phyloP scores from a whole-genome alignment of 345 rosid genomes.

The Rhizophora apiculata region DNA sequence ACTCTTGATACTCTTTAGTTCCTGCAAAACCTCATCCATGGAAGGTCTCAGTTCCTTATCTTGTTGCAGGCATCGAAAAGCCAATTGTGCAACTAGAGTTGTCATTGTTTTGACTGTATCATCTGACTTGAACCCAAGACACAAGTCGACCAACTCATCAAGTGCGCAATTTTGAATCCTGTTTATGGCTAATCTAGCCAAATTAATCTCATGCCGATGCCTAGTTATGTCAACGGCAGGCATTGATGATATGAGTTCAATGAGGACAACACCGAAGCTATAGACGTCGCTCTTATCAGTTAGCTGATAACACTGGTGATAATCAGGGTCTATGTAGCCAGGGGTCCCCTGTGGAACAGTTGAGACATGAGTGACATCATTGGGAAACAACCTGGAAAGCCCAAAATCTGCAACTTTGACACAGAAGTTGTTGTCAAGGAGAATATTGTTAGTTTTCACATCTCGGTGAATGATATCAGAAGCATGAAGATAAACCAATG shows the following conservation, averaged over 20 bases:
- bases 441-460: conserved; percentile 24
- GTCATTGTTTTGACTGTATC: conserved; percentile 10
- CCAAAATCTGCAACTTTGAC: conserved; percentile 22
- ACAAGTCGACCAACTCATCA: conserved; percentile 16
- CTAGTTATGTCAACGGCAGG: conserved; percentile 21
- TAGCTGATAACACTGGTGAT: conserved; percentile 19
- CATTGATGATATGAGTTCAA: conserved; percentile 24
- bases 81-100: conserved; percentile 14
- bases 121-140: neutral
- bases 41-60: conserved; percentile 17
- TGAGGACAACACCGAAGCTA: conserved; percentile 24
- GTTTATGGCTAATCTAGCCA: conserved; percentile 10
- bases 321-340: conserved; percentile 25
- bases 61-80: conserved; percentile 17
- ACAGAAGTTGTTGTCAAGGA: neutral
- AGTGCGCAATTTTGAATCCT: conserved; percentile 12
- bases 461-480: conserved; percentile 18
- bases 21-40: conserved; percentile 6
- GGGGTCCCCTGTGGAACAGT: conserved; percentile 22
- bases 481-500: conserved; percentile 25
- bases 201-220: conserved; percentile 15
- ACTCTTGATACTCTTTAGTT: neutral
- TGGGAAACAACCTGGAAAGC: conserved; percentile 15
- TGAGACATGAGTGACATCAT: conserved; percentile 9
- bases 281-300: conserved; percentile 27